Evolutionary conservation across 345 rosid species (phyloP), one percentile per base, ranked within the genome.

Genomic region (Hibiscus trionum): DNA sequence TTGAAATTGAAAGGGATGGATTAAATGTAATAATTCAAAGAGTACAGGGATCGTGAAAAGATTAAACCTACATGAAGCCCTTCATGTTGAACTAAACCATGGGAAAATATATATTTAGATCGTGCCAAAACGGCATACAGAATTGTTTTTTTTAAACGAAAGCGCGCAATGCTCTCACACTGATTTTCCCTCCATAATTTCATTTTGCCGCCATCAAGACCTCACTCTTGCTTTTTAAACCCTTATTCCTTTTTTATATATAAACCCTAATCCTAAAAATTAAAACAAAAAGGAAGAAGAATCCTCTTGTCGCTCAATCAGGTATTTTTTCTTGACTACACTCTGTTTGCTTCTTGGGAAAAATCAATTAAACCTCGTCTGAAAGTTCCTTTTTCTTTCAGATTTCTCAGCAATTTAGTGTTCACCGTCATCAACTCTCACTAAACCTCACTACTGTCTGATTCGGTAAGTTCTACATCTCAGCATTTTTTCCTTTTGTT

Each of bases 141-240:
- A 11, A 3, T 2, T 21, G 53, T 44, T 33, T 33, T 65, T 65
- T 31, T 64, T 19, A 2, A 16, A 9, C 5, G 24, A 8, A 10
- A 4, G 7, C 7, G 53, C 53, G 2, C 69, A 65, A 11, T 19
- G n/a, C 69, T 29, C 33, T 42, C 69, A 21, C 33, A 5, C 10
- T 4, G 21, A 17, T 24, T 42, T 42, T 21, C 33, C 69, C 53
- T 21, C 69, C 33, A 44, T 44, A 5, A 65, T 11, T 42, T 65
- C 69, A 65, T 39, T 42, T 65, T 65, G 33, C 69, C 69, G 69
- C 69, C 69, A 65, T 19, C n/a, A 11, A 42, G 19, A 11, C n/a
- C 29, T 19, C 52, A n/a, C 52, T 0, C 33, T 56, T 42, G n/a
- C 24, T n/a, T 42, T 64, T 65, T 21, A 11, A 11, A 39, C 10